phyloP scores from a whole-genome alignment of 495 filamentous ascomycete species.

The Glonium stellatum region DNA sequence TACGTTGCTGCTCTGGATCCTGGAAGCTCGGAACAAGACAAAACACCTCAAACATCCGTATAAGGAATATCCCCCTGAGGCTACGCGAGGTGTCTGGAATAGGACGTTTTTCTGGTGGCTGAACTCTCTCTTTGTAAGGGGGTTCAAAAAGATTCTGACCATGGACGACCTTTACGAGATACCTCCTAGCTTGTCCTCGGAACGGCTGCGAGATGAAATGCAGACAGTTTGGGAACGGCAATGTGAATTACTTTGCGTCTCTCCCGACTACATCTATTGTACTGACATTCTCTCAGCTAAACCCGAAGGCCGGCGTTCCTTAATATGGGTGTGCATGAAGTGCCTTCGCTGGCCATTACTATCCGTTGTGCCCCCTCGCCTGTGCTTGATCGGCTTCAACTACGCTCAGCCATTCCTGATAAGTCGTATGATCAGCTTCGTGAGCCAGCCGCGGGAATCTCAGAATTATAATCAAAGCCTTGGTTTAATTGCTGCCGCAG shows the following conservation, averaged over 20 bases:
- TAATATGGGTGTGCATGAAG: constrained; percentile 3
- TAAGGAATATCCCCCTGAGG: constrained; percentile 49
- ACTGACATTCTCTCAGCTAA: constrained; percentile 4
- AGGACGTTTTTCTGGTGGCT: constrained; percentile 53
- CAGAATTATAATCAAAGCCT: constrained; percentile 9
- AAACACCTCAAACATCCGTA: constrained; percentile 41
- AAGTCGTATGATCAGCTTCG: constrained; percentile 39
- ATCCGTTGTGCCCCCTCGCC: constrained; percentile 44
- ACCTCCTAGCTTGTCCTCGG: constrained; percentile 6
- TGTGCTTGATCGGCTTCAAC: constrained; percentile 50
- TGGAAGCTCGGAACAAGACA: constrained; percentile 52
- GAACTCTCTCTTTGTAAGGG: constrained; percentile 43
- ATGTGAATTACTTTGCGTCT: not conserved
- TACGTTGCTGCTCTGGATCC: constrained; percentile 43
- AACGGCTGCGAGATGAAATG: constrained; percentile 8
- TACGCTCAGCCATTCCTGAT: constrained; percentile 60
- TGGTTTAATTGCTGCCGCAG: constrained; percentile 57
- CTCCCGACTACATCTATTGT: not conserved
- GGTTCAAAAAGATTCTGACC: constrained; percentile 8
- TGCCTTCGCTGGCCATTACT: constrained; percentile 36
- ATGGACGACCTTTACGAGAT: constrained; percentile 14
- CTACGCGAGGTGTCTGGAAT: constrained; percentile 48
- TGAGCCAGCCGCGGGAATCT: constrained; percentile 3
- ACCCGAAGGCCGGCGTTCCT: constrained; percentile 1
- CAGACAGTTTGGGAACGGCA: constrained; percentile 5